Percentiles rank a stretch among this genome's conserved stretches.
Conservation (phyloP, 106 monocot species). For the Cymbidium sinense region DNA sequence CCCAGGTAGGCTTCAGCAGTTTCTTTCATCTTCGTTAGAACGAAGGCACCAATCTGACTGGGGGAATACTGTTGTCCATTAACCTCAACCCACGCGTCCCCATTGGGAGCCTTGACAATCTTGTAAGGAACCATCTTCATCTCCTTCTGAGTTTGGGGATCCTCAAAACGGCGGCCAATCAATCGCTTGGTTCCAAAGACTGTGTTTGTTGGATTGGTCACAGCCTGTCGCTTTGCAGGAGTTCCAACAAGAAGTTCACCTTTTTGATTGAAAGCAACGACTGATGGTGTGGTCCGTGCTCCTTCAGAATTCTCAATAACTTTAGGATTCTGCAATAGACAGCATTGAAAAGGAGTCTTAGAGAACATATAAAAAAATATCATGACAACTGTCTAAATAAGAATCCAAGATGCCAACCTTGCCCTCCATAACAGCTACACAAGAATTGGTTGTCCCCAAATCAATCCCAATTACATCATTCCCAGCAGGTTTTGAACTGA, state of each 20-base stretch:
- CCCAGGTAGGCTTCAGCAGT: conserved; percentile 66
- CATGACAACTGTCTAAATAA: not conserved
- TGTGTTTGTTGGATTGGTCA: conserved; percentile 81
- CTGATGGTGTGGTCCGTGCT: conserved; percentile 69
- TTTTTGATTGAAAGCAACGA: conserved; percentile 72
- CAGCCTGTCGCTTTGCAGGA: conserved; percentile 84
- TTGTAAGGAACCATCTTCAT: conserved; percentile 96
- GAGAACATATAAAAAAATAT: not conserved
- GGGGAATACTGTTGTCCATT: conserved; percentile 61
- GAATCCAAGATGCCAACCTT: conserved; percentile 39
- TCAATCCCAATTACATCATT: conserved; percentile 87
- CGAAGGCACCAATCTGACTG: conserved; percentile 62
- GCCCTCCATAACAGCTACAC: conserved; percentile 85
- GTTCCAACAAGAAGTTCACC: conserved; percentile 82
- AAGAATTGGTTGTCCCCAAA: conserved; percentile 85
- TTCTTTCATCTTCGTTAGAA: conserved; percentile 83
- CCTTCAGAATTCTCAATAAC: conserved; percentile 89
- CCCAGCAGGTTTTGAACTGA: conserved; percentile 57
- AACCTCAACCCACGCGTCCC: conserved; percentile 68
- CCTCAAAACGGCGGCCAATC: conserved; percentile 79
- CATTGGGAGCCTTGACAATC: conserved; percentile 60
- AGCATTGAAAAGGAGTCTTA: not conserved
- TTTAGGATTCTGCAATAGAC: conserved; percentile 53
- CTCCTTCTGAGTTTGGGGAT: conserved; percentile 78
- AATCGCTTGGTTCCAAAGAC: conserved; percentile 77